phyloP scores from a whole-genome alignment of 2,329 filamentous ascomycete species.

The Aulographum hederae region DNA sequence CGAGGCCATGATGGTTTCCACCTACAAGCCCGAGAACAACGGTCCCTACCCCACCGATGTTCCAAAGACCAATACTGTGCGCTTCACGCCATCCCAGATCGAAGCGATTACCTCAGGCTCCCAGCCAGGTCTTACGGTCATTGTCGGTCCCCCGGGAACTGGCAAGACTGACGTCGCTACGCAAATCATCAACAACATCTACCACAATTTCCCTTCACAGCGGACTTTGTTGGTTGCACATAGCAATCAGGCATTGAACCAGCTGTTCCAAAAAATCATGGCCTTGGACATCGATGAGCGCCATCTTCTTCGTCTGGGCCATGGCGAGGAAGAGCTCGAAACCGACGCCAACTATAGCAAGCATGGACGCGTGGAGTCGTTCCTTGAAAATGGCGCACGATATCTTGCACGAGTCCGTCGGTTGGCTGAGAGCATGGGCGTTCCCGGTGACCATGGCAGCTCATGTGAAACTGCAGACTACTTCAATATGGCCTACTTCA shows the following conservation, averaged over 20 bases:
- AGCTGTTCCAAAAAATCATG: slow-evolving; percentile 96
- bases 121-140: slow-evolving; percentile 81
- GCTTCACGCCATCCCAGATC: slow-evolving; percentile 80
- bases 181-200: slow-evolving; percentile 97
- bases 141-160: slow-evolving; percentile 89
- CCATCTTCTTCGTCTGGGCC: slow-evolving; percentile 78
- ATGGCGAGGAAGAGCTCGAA: slow-evolving; percentile 86
- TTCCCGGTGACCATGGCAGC: slow-evolving; percentile 84
- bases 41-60: slow-evolving; percentile 79
- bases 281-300: slow-evolving; percentile 88
- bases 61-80: slow-evolving; percentile 63
- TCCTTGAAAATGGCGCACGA: slow-evolving; percentile 67
- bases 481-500: slow-evolving; percentile 82
- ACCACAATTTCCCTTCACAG: slow-evolving; percentile 91
- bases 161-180: slow-evolving; percentile 99
- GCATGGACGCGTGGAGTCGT: slow-evolving; percentile 83
- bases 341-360: slow-evolving; percentile 83
- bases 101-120: slow-evolving; percentile 88
- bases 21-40: slow-evolving; percentile 74
- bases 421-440: slow-evolving; percentile 66
- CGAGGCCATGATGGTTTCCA: slow-evolving; percentile 63
- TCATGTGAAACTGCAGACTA: slow-evolving; percentile 95
- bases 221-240: slow-evolving; percentile 86
- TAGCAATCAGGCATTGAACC: slow-evolving; percentile 94
- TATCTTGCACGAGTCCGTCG: slow-evolving; percentile 73